Base-by-base conservation (phyloP, 345 rosid species). In the Heritiera fomes region DNA sequence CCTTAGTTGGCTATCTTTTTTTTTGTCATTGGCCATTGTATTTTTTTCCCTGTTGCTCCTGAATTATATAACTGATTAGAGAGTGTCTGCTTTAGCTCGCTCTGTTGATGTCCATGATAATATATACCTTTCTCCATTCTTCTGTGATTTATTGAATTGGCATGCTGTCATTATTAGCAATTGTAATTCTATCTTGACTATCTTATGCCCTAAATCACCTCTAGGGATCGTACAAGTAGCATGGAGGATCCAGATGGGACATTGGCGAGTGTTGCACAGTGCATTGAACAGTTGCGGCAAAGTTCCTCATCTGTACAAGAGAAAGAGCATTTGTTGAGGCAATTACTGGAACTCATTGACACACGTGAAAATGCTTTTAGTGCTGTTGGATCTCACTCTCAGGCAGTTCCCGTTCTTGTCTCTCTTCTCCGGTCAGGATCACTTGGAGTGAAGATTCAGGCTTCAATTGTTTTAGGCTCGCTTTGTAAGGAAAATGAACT, bases 171-270 rank as follows among this genome's bases (percentile, higher is more conserved):
- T 55, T 56, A 28, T 45, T 8, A 45, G 53, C 52, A 10, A 47
- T 64, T 20, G 32, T 50, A 72, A 76, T 77, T 73, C 20, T 52
- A 53, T 30, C 56, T 8, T 34, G 72, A 64, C 75, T 46, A 49
- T 79, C 81, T 83, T 64, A 66, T 78, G 71, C 63, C 79, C 77
- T 61, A 12, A 61, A 79, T 83, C 72, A 67, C 83, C 75, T 86
- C 78, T 89, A 96, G 99, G 85, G 99, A 94, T 28, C 97, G 99
- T 10, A 85, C 88, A 62, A 91, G 85, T 81, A 94, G 95, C 91
- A 91, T 97, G 98, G 99, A 97, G 89, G 99, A 94, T 91, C 93
- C 97, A 75, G 99, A 97, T 88, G 99, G 99, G 76, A 97, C 97
- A 49, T 87, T 97, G 85, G 99, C 99, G 61, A 97, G 92, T 83